Base-by-base conservation (phyloP, 2,329 filamentous ascomycete species). In the Aspergillus pseudotamarii region DNA sequence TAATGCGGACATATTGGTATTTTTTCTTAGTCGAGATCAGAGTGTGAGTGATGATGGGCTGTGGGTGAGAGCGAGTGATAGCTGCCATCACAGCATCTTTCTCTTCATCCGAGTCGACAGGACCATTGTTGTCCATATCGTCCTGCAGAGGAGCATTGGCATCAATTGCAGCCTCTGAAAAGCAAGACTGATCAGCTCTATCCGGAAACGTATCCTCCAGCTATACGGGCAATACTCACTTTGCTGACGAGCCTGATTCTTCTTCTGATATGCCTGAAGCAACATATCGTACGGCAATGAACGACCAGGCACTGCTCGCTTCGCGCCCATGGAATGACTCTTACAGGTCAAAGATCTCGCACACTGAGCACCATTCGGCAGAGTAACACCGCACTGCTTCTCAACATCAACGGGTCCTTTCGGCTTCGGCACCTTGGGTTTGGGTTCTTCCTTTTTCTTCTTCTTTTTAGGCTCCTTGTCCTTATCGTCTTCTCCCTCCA, bases 181-280 rank as follows among this genome's bases (percentile, higher is more conserved):
- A 11, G 48, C 34, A 34, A 10, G 55, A 59, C 32, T 8, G 21
- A 38, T 55, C 32, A 55, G 51, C 51, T 26, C 41, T 38, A 19
- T 48, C 6, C 9, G 6, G 32, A 61, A 36, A 65, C 14, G 61
- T 63, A 55, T 38, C 38, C 6, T 32, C 28, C 30, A 32, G 26
- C 10, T 32, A 51, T n/a, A 38, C 11, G 51, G 51, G 51, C 5
- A 34, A 53, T 50, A 85, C 90, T 80, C 84, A 94, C 92, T 96
- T 79, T 98, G 95, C 81, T 97, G 92, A 74, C 97, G 96, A 26
- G 95, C 95, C 78, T 98, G 95, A 72, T 99, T 99, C 84, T 97
- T 98, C 85, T 98, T 97, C 78, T 95, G 92, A 73, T 95, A 95
- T 9, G 91, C 90, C 16, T 91, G 89, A 43, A 97, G 84, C 45